Evolutionary conservation across 441 rosid genomes (phyloP).

Genomic region (Geranium incanum): DNA sequence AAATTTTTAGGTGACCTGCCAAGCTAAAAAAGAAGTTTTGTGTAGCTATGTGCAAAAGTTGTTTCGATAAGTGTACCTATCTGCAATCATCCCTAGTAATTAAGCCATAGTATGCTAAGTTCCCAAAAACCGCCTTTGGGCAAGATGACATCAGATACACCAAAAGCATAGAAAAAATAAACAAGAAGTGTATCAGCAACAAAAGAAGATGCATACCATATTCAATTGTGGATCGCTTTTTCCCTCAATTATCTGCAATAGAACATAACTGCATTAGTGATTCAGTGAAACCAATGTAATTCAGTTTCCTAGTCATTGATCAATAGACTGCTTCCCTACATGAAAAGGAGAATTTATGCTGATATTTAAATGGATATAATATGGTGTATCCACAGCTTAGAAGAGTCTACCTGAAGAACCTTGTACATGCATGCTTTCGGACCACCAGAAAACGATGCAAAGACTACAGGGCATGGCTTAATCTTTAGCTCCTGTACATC

Average conservation of each 20-base stretch:
- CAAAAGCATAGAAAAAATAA: neutral
- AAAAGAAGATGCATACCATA: conserved; percentile 33
- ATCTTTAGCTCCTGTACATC: conserved; percentile 57
- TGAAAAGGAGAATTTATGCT: neutral
- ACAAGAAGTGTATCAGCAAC: neutral
- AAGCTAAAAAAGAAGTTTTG: too few relatives aligned
- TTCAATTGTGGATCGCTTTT: conserved; percentile 41
- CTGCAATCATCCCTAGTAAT: neutral
- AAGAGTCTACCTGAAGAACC: conserved; percentile 64
- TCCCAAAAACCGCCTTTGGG: neutral
- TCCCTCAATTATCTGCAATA: conserved; percentile 73
- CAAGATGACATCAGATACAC: neutral
- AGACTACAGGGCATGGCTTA: conserved; percentile 63
- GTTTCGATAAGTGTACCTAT: too few relatives aligned
- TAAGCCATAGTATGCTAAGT: neutral
- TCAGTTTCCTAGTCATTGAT: neutral
- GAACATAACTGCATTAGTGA: neutral
- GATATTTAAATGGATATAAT: neutral
- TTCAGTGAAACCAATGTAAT: neutral
- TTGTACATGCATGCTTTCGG: conserved; percentile 87
- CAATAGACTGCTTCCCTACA: neutral
- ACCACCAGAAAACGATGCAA: conserved; percentile 85
- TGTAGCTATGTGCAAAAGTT: too few relatives aligned
- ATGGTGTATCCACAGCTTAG: neutral
- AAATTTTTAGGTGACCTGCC: too few relatives aligned